phyloP scores from a whole-genome alignment of 495 filamentous ascomycete genomes.

The Aspergillus olivimuriae region DNA sequence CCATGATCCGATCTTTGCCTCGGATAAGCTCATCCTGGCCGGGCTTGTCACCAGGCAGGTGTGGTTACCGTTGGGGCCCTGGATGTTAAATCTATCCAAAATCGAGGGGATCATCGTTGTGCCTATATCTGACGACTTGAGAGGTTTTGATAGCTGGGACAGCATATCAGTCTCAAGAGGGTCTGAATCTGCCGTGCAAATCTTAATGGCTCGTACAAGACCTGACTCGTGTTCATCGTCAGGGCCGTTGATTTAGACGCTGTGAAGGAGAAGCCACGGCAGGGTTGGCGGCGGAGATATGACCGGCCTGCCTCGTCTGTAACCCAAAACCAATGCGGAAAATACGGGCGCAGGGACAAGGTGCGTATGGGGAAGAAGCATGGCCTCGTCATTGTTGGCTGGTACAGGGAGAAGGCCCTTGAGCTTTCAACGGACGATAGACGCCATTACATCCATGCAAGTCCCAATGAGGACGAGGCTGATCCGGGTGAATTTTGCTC shows the following conservation, averaged over 20 bases:
- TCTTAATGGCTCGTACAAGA: slow-evolving; percentile 26
- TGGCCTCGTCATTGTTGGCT: slow-evolving; percentile 4
- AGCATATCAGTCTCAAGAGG: slow-evolving; percentile 19
- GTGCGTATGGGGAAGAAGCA: background rate
- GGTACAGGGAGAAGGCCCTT: slow-evolving; percentile 4
- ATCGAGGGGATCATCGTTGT: slow-evolving; percentile 24
- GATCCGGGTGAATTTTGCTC: no score
- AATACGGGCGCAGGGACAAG: slow-evolving; percentile 4
- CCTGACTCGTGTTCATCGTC: slow-evolving; percentile 4
- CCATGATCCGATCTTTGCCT: slow-evolving; percentile 23
- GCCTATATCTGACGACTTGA: slow-evolving; percentile 6
- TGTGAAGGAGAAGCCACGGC: slow-evolving; percentile 13
- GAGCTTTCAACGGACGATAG: slow-evolving; percentile 1
- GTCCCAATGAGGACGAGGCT: no score
- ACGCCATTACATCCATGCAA: background rate
- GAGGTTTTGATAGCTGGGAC: slow-evolving; percentile 15
- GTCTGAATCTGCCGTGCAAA: slow-evolving; percentile 24
- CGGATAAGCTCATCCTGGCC: slow-evolving; percentile 25
- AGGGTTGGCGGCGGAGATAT: slow-evolving; percentile 5
- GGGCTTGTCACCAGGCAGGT: slow-evolving; percentile 29
- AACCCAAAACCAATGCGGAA: slow-evolving; percentile 2
- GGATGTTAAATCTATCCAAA: slow-evolving; percentile 35
- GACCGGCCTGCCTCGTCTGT: slow-evolving; percentile 3
- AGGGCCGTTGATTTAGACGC: slow-evolving; percentile 14
- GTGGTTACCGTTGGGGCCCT: slow-evolving; percentile 40